Conservation (phyloP, 129 eudicot genomes). For the Flaveria robusta region DNA sequence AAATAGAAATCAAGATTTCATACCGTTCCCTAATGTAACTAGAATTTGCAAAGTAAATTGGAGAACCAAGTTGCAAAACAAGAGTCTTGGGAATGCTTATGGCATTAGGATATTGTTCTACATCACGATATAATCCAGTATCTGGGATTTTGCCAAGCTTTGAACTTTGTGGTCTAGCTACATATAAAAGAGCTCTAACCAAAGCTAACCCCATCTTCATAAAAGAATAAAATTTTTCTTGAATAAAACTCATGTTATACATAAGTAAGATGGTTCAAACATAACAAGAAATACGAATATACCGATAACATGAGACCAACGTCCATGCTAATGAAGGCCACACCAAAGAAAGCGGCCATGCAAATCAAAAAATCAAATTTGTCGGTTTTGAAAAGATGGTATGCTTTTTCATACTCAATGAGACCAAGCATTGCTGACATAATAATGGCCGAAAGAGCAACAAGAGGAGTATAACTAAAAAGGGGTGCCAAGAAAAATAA, state of each 20-base stretch:
- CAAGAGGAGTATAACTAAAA: constrained; percentile 86
- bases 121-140: constrained; percentile 63
- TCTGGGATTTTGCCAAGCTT: constrained; percentile 70
- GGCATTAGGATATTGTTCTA: constrained; percentile 78
- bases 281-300: background rate
- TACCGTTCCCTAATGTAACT: constrained; percentile 80
- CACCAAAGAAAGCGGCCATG: constrained; percentile 80
- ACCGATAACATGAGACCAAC: constrained; percentile 83
- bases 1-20: constrained; percentile 3
- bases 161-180: constrained; percentile 76
- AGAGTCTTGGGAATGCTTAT: constrained; percentile 50
- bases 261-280: background rate
- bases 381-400: constrained; percentile 78
- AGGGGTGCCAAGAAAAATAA: constrained; percentile 82
- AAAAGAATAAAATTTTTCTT: background rate
- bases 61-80: constrained; percentile 78
- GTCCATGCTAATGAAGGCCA: constrained; percentile 87
- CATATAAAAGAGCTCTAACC: constrained; percentile 63
- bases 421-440: constrained; percentile 95
- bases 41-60: constrained; percentile 71
- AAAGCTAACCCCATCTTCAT: constrained; percentile 66
- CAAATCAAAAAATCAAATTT: constrained; percentile 84
- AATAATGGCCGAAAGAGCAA: constrained; percentile 87
- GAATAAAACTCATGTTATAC: background rate
- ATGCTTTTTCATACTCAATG: constrained; percentile 60